phyloP scores from a whole-genome alignment of 352 stramenopile genomes.

The Phytopythium chamaehyphon region DNA sequence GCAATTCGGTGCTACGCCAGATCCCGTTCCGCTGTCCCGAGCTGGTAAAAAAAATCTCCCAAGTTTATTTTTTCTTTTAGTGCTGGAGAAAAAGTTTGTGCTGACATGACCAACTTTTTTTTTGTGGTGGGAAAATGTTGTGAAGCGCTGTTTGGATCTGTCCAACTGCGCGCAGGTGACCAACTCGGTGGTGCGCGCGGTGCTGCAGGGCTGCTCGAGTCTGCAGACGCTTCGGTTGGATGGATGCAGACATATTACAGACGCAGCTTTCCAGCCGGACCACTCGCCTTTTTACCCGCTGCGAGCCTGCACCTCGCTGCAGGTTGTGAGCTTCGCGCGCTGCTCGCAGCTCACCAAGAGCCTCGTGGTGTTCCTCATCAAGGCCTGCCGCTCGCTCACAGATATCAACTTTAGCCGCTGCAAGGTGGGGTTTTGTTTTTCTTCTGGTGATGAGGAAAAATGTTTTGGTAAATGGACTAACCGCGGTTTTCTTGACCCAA shows the following conservation, averaged over 20 bases:
- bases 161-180: conserved; percentile 85
- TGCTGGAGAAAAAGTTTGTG: too few relatives aligned
- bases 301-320: conserved; percentile 68
- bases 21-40: conserved; percentile 82
- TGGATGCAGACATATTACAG: conserved; percentile 83
- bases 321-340: conserved; percentile 72
- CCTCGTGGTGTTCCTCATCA: conserved; percentile 75
- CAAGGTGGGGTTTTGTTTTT: conserved; percentile 32
- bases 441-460: too few relatives aligned
- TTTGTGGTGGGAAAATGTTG: not conserved
- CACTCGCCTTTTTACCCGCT: conserved; percentile 68
- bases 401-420: conserved; percentile 82
- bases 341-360: conserved; percentile 80
- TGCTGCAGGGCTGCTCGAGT: conserved; percentile 71
- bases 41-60: too few relatives aligned
- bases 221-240: conserved; percentile 81
- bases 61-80: too few relatives aligned
- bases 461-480: too few relatives aligned
- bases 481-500: too few relatives aligned
- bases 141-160: conserved; percentile 74
- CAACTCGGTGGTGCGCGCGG: conserved; percentile 77
- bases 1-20: conserved; percentile 84
- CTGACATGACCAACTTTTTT: too few relatives aligned
- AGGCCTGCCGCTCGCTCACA: conserved; percentile 67
- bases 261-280: conserved; percentile 83